Conservation (phyloP, 2,329 filamentous ascomycete genomes). For the Alternaria alternata region DNA sequence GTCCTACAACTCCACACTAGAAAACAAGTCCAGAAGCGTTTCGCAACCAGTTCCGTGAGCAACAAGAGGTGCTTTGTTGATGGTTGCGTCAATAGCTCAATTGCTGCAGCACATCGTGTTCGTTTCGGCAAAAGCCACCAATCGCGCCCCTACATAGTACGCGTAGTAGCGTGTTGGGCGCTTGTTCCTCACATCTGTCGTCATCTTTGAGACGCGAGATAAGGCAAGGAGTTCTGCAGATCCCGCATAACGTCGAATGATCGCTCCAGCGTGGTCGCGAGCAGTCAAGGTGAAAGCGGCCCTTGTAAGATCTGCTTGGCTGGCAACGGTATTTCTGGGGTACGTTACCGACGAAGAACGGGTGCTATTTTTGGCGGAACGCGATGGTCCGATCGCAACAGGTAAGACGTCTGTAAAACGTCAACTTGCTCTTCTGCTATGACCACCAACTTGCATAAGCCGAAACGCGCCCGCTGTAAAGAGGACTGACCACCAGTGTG, state of each 20-base stretch:
- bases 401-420: conserved; percentile 21
- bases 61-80: conserved; percentile 5
- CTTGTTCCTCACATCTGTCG: conserved; percentile 24
- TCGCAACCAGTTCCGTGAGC: conserved; percentile 1
- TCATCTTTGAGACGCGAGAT: conserved; percentile 35
- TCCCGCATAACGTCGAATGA: conserved; percentile 38
- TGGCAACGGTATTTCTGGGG: conserved; percentile 38
- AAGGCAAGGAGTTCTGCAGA: conserved; percentile 41
- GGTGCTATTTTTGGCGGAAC: conserved; percentile 44
- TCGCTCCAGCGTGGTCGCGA: conserved; percentile 31
- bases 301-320: conserved; percentile 33
- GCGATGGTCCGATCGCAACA: conserved; percentile 23
- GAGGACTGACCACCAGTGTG: conserved; percentile 11
- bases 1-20: not conserved
- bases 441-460: conserved; percentile 23
- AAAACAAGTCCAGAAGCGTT: conserved; percentile 6
- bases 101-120: conserved; percentile 10
- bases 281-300: conserved; percentile 19
- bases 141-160: conserved; percentile 19
- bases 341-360: conserved; percentile 32
- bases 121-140: conserved; percentile 8
- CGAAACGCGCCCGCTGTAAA: conserved; percentile 31
- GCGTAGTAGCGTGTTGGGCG: conserved; percentile 16
- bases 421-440: conserved; percentile 17
- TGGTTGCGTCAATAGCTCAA: not conserved